Evolutionary conservation across 164 flowering plant genomes (phyloP), one percentile per base, ranked within the genome.

Genomic region (Chloranthus sessilifolius): DNA sequence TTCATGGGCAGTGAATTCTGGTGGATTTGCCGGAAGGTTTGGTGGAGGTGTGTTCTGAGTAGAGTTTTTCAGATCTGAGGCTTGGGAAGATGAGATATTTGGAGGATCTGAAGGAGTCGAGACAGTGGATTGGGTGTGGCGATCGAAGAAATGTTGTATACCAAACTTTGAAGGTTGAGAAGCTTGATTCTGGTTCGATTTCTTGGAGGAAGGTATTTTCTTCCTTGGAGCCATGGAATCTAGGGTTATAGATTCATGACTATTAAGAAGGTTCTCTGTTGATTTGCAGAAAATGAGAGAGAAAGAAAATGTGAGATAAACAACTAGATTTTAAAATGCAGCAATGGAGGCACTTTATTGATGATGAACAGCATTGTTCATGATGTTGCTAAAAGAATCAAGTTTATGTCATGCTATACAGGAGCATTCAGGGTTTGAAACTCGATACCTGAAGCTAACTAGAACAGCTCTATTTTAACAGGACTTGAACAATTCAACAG

Each of bases 111-210:
- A 60, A 31, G 78, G 56, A 34, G 62, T 31, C 3, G 47, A 36
- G 5, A 52, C 31, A 15, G 69, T 63, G 25, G 70, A 66, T 48
- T 88, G 90, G 26, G 92, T 28, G 62, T 85, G 96, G 38, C 86
- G 96, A 4, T 72, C 74, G 79, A 88, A 92, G 85, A 92, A 83
- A 56, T 85, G 98, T 35, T 85, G 87, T 75, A 91, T 91, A 4
- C 98, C 96, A 60, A 72, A 91, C 68, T 87, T 87, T 37, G 87
- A 69, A 4, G 84, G 86, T 53, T 78, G 86, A 7, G 89, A 69
- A 12, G 34, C 15, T 6, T 61, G 73, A 47, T 51, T 67, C 11
- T 59, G 74, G 48, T 66, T 77, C 1, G 80, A 58, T 65, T 76
- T 80, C 76, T 75, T 77, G 14, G 72, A 53, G 1, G 82, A 64